A percentile compares a stretch with the other conserved stretches of the same genome.
These are phyloP conservation scores for Yamadazyma ubonensis DNA, from an alignment of 805 yeast species.

Conservation along the genomic window DNA sequence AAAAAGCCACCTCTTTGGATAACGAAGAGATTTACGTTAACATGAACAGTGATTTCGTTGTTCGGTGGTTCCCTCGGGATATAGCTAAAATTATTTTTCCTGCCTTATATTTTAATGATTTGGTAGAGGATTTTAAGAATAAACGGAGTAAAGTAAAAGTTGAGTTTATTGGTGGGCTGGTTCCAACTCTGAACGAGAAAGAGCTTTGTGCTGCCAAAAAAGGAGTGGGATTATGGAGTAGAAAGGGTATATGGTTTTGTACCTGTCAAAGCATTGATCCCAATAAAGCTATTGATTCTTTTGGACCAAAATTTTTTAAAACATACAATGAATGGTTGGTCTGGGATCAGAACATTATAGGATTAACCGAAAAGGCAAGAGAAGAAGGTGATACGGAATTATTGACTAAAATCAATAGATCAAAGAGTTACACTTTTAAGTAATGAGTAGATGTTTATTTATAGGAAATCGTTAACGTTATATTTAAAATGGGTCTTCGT, in stretches of 20 bases:
- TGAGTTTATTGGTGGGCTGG: constrained; percentile 18
- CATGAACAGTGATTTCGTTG: constrained; percentile 17
- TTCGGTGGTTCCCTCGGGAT: constrained; percentile 21
- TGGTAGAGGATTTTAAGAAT: constrained; percentile 14
- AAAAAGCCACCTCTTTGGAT: constrained; percentile 19
- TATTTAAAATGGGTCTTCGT: constrained; percentile 83
- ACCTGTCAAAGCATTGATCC: constrained; percentile 13
- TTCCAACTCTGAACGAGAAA: constrained; percentile 19
- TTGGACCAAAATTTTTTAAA: constrained; percentile 16
- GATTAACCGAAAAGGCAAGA: constrained; percentile 8
- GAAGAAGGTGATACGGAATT: constrained; percentile 6
- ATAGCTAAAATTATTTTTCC: constrained; percentile 19
- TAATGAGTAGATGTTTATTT: constrained; percentile 2
- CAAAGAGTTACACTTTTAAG: constrained; percentile 4
- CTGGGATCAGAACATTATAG: constrained; percentile 17
- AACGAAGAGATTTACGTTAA: constrained; percentile 18
- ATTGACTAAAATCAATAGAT: constrained; percentile 2
- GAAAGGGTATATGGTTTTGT: constrained; percentile 22
- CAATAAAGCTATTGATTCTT: constrained; percentile 10
- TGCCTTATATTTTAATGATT: constrained; percentile 20
- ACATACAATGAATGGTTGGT: constrained; percentile 20
- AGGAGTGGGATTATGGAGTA: constrained; percentile 19
- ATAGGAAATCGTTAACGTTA: neutral
- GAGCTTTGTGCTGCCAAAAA: constrained; percentile 12
- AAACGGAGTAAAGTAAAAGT: constrained; percentile 7